Conservation (phyloP, 192 early-diverging fungal genomes). For the Oehlia diaphana region DNA sequence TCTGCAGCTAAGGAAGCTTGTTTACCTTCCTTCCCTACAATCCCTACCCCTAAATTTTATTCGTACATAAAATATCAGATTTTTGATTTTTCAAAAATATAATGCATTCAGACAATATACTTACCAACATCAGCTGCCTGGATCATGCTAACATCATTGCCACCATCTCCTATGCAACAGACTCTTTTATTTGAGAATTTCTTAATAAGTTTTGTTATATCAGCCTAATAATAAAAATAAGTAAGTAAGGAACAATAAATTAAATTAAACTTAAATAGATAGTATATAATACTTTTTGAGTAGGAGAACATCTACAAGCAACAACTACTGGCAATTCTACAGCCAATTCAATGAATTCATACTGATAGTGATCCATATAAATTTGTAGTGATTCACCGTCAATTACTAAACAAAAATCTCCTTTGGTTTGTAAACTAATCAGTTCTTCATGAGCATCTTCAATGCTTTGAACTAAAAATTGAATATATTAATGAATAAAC, state of each 20-base stretch:
- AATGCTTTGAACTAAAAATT: slow-evolving; percentile 42
- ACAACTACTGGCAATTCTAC: slow-evolving; percentile 82
- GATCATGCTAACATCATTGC: slow-evolving; percentile 98
- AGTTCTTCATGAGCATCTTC: slow-evolving; percentile 68
- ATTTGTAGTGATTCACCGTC: slow-evolving; percentile 90
- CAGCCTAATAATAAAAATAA: slow-evolving; percentile 52
- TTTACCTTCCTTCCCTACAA: slow-evolving; percentile 95
- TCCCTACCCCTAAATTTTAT: slow-evolving; percentile 72
- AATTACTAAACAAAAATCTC: slow-evolving; percentile 83
- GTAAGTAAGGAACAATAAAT: not conserved
- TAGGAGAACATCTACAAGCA: slow-evolving; percentile 94
- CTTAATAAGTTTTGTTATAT: slow-evolving; percentile 82
- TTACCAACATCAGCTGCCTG: slow-evolving; percentile 86
- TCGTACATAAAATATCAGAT: not conserved
- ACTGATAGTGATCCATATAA: slow-evolving; percentile 68
- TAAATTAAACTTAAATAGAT: not conserved
- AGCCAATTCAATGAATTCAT: slow-evolving; percentile 81
- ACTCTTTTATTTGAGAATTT: slow-evolving; percentile 71
- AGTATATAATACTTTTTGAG: slow-evolving; percentile 69
- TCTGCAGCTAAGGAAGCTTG: slow-evolving; percentile 95
- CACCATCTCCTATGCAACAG: slow-evolving; percentile 93
- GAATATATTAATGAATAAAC: not conserved
- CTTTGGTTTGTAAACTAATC: slow-evolving; percentile 65
- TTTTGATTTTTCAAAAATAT: not conserved
- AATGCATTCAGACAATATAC: not conserved